phyloP scores from a whole-genome alignment of 768 basidiomycete genomes.

The Leccinum incarnatum region DNA sequence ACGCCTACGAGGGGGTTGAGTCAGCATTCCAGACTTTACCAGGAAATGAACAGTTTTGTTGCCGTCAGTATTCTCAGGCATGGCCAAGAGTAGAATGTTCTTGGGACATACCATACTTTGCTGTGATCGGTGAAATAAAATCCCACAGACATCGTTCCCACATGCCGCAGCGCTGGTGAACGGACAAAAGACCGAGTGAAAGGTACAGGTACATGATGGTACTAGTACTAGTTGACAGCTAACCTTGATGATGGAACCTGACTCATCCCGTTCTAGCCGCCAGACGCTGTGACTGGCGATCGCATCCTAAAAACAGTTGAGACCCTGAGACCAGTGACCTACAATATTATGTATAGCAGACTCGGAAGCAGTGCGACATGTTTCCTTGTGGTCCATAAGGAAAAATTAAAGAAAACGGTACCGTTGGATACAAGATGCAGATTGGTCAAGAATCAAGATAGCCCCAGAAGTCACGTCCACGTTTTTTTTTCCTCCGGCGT shows the following conservation, averaged over 20 bases:
- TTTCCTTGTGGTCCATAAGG: neutral
- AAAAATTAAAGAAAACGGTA: neutral
- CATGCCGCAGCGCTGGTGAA: neutral
- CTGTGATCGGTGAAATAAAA: neutral
- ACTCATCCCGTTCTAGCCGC: neutral
- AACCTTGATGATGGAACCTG: neutral
- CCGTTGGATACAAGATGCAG: neutral
- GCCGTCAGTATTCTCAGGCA: neutral
- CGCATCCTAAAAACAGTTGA: neutral
- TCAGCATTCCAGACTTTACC: neutral
- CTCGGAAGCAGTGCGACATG: neutral
- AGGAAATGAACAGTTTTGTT: neutral
- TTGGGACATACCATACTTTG: neutral
- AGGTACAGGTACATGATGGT: neutral
- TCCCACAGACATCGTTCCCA: neutral
- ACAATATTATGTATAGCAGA: neutral
- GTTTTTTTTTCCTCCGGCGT: neutral
- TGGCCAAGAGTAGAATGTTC: conserved; percentile 1
- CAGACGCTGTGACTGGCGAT: neutral
- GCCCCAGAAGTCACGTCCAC: neutral
- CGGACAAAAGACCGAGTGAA: neutral
- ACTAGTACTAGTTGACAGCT: neutral
- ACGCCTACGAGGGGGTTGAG: neutral
- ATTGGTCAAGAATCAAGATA: neutral
- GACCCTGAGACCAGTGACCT: neutral